phyloP scores from a whole-genome alignment of 2,329 filamentous ascomycete species.

The Alternaria alternata region DNA sequence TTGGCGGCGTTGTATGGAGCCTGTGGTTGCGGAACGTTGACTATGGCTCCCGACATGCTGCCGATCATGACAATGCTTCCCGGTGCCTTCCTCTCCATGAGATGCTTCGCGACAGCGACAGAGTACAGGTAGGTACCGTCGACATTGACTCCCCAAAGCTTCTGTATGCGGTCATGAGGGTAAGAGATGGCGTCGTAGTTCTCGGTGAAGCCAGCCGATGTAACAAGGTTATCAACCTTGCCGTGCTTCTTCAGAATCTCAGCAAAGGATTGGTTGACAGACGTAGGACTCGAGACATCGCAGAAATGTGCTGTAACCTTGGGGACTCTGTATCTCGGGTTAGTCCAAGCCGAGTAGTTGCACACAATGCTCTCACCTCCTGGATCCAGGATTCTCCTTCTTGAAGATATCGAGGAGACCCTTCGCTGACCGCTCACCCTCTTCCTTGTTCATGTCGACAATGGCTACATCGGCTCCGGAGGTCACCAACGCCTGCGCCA shows the following conservation, averaged over 20 bases:
- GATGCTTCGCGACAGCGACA: conserved; percentile 81
- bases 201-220: conserved; percentile 95
- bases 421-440: conserved; percentile 79
- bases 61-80: conserved; percentile 95
- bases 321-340: conserved; percentile 64
- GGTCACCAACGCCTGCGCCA: conserved; percentile 89
- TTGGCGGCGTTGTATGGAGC: conserved; percentile 93
- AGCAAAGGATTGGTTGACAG: conserved; percentile 76
- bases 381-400: conserved; percentile 78
- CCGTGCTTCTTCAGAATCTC: conserved; percentile 76
- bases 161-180: conserved; percentile 87
- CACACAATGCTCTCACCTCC: conserved; percentile 60
- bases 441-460: conserved; percentile 91
- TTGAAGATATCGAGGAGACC: conserved; percentile 77
- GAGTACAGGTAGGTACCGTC: conserved; percentile 92
- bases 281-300: conserved; percentile 82
- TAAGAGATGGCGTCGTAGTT: conserved; percentile 94
- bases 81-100: conserved; percentile 79
- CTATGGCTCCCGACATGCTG: conserved; percentile 91
- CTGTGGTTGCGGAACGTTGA: conserved; percentile 95
- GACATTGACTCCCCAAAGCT: conserved; percentile 94
- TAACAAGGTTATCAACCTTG: conserved; percentile 90
- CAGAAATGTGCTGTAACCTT: conserved; percentile 89
- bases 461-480: conserved; percentile 90
- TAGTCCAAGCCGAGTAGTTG: background rate